Percentiles rank a stretch among this genome's conserved stretches.
phyloP scores from a whole-genome alignment of 1,284 basidiomycete species.

The Ganoderma resinaceum region DNA sequence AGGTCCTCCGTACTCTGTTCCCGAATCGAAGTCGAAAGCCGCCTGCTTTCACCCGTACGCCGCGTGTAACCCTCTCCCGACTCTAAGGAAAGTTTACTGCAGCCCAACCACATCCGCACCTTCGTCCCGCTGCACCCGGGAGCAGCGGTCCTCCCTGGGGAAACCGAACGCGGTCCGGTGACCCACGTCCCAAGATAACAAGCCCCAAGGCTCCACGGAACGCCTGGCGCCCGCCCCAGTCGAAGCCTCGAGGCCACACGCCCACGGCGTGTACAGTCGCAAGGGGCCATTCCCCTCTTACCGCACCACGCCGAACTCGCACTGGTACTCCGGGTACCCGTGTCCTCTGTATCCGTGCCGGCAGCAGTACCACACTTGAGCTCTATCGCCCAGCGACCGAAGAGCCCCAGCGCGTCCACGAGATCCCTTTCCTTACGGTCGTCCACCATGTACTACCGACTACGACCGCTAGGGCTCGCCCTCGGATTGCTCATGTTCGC shows the following conservation, averaged over 20 bases:
- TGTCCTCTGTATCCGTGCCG: not conserved
- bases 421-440: conserved; percentile 1
- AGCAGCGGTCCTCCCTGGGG: not conserved
- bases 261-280: not conserved
- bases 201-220: not conserved
- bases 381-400: not conserved
- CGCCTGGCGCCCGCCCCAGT: not conserved
- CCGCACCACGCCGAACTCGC: not conserved
- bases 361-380: not conserved
- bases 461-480: not conserved
- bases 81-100: not conserved
- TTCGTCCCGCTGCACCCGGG: not conserved
- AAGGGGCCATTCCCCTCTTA: not conserved
- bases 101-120: not conserved
- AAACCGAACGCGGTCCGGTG: conserved; percentile 5
- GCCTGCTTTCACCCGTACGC: not conserved
- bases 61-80: not conserved
- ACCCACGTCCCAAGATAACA: conserved; percentile 12
- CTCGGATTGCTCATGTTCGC: conserved; percentile 11
- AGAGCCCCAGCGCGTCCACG: not conserved
- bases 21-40: not conserved
- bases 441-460: conserved; percentile 12
- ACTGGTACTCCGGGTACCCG: not conserved
- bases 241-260: conserved; percentile 6
- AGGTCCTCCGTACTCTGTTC: not conserved